Base-by-base conservation (phyloP, 306 rosid species). In the Dalbergia cochinchinensis region DNA sequence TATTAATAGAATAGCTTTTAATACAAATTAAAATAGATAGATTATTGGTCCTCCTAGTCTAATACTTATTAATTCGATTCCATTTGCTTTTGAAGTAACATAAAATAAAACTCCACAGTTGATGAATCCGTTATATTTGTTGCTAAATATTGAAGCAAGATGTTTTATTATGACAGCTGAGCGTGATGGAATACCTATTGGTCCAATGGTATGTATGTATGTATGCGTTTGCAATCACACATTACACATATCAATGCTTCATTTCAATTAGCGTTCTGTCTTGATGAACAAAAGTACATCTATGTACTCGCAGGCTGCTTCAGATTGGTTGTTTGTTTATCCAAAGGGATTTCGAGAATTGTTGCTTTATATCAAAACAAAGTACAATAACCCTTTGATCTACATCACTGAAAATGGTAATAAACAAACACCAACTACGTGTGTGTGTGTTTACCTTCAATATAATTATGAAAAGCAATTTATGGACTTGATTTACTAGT, bases 301-400 rank as follows among this genome's bases (percentile, higher is more conserved):
- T 59, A 15, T 41, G 1, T 57, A 6, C 15, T 11, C 53, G 81
- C 74, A 90, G 91, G 86, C 88, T 61, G 80, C 80, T 74, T 80
- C 97, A 64, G 5, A 19, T 3, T 82, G 89, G 92, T 22, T 85
- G 5, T 74, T 51, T 16, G 78, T 73, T 48, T 89, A 86, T 80
- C 93, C 93, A 6, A 77, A 63, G 70, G 92, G 97, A 68, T 37
- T 91, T 70, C 75, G n/a, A 0, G 85, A 88, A 4, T 6, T 82
- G 3, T 58, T 89, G 78, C 50, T 80, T 14, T 88, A 91, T 63
- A 65, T 8, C 3, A 73, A 80, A 65, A 65, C 62, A 18, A 73
- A 80, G 50, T 80, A 73, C 34, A 57, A 80, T 64, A 80, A 80
- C 8, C 84, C 84, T 16, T 64, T 65, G 12, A 80, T 80, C 65